Evolutionary conservation across 768 basidiomycete genomes (phyloP), one percentile per base, ranked within the genome.

Genomic region (Serendipita sp.): DNA sequence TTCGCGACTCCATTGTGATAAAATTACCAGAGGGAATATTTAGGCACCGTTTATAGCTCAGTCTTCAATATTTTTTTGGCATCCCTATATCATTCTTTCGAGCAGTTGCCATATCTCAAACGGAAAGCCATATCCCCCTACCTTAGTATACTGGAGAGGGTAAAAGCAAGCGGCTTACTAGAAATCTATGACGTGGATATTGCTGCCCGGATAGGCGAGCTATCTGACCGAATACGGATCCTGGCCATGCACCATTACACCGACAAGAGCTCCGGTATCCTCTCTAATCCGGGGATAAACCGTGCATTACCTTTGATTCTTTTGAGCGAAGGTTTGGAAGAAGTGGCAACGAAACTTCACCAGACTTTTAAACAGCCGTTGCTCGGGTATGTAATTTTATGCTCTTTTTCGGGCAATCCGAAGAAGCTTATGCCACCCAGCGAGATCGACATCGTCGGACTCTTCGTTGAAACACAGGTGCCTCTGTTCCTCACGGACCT

Each of bases 291-390:
- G 3, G 89, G 88, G 1, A 86, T 87, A 11, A 91, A 92, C 69
- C 78, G 85, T 45, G 89, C 91, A 0, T 74, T 91, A 40, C 91
- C 91, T 1, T 75, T 94, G 43, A 74, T 95, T 33, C 73, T 88
- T 33, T 83, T 95, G 81, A 90, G 89, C 3, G 86, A 88, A 53
- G 94, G 95, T 75, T 75, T 96, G 1, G 91, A 95, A 78, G 95
- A 91, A 72, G 75, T 79, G 43, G 83, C 88, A 16, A 93, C 94
- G 73, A 75, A 79, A 29, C 77, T 95, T 37, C 88, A 93, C 72
- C 91, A 92, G 73, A 82, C 86, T 65, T 99, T 95, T 74, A 83
- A 85, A 0, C 83, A 88, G 64, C 87, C 90, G 36, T 72, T 97
- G 23, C 77, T 93, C 36, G 87, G 84, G 89, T 93, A 71, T 34